These are phyloP conservation scores for Botrytis medusae DNA, from an alignment of 2,329 filamentous ascomycete genomes.

Conservation along the genomic window DNA sequence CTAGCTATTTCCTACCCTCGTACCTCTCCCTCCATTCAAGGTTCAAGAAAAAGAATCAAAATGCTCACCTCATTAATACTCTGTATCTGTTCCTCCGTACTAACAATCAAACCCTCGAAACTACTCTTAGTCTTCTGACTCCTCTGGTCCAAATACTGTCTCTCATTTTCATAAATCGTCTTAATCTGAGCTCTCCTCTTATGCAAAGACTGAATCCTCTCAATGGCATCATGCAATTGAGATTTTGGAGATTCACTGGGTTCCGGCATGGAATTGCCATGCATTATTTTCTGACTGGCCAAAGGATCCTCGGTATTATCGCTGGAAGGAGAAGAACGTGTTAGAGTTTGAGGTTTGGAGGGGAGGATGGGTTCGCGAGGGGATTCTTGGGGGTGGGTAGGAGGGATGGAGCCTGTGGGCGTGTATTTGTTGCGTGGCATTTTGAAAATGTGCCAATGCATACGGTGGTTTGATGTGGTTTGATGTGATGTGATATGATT, in stretches of 20 bases:
- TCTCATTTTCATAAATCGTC: slow-evolving; percentile 22
- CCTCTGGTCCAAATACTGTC: slow-evolving; percentile 18
- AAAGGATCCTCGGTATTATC: slow-evolving; percentile 12
- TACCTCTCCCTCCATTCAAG: neutral
- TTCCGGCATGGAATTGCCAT: slow-evolving; percentile 17
- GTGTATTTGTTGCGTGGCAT: slow-evolving; percentile 23
- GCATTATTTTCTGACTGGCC: slow-evolving; percentile 16
- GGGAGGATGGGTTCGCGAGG: slow-evolving; percentile 9
- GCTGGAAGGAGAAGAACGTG: slow-evolving; percentile 6
- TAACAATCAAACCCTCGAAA: slow-evolving; percentile 22
- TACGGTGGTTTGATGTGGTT: neutral
- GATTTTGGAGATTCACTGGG: slow-evolving; percentile 14
- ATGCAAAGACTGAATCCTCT: slow-evolving; percentile 20
- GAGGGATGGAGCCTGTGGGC: neutral
- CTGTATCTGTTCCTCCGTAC: slow-evolving; percentile 24
- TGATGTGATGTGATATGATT: neutral
- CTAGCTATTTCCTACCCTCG: neutral
- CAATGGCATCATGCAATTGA: slow-evolving; percentile 21
- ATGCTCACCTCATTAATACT: slow-evolving; percentile 22
- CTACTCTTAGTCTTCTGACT: slow-evolving; percentile 22
- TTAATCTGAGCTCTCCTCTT: slow-evolving; percentile 17
- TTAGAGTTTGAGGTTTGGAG: slow-evolving; percentile 15
- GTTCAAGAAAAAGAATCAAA: neutral
- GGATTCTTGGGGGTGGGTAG: neutral
- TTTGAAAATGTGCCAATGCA: slow-evolving; percentile 12